phyloP scores from a whole-genome alignment of 345 rosid species.

The Salix suchowensis region DNA sequence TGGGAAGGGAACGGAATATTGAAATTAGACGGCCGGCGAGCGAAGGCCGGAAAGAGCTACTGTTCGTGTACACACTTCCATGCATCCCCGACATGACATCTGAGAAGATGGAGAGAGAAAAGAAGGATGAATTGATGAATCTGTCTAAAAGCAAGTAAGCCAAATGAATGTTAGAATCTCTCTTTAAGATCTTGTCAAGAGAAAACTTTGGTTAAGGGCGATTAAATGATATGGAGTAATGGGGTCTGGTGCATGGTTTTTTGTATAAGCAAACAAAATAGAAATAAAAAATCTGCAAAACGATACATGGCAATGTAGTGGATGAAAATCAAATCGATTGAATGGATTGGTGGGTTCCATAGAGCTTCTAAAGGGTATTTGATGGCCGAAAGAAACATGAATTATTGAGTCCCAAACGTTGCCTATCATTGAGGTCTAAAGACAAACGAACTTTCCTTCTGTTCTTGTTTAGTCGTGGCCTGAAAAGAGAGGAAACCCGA shows the following conservation, averaged over 20 bases:
- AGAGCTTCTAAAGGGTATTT: not conserved
- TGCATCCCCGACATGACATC: not conserved
- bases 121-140: too few species aligned
- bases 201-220: not conserved
- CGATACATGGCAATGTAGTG: not conserved
- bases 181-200: not conserved
- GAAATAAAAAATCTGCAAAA: not conserved
- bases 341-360: slow-evolving; percentile 13
- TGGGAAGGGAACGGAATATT: not conserved
- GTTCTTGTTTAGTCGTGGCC: slow-evolving; percentile 16
- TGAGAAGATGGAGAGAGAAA: not conserved
- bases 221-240: not conserved
- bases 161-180: not conserved
- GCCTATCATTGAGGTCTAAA: slow-evolving; percentile 6
- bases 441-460: slow-evolving; percentile 4
- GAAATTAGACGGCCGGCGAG: not conserved
- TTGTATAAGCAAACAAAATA: not conserved
- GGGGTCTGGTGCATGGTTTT: not conserved
- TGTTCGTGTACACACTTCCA: not conserved
- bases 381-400: not conserved
- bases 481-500: slow-evolving; percentile 13
- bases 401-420: slow-evolving; percentile 27
- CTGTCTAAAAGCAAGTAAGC: too few species aligned
- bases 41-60: not conserved
- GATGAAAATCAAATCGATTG: not conserved